Conservation (phyloP, 2,329 filamentous ascomycete species). For the Fonsecaea monophora region DNA sequence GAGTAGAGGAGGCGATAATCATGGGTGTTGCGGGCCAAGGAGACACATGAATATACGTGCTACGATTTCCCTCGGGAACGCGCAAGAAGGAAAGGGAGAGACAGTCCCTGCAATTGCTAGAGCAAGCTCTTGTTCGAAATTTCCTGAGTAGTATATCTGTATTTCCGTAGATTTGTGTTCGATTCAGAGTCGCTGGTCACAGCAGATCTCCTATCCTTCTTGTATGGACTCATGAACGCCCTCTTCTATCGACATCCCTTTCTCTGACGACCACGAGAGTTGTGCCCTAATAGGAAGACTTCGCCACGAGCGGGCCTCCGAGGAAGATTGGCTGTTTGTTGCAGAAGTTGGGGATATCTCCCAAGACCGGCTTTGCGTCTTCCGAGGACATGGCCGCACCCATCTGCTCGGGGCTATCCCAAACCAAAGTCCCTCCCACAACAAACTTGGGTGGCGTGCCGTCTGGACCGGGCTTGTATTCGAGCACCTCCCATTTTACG, state of each 20-base stretch:
- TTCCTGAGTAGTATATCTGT: neutral
- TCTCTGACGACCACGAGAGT: neutral
- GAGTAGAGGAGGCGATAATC: neutral
- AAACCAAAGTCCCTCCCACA: constrained; percentile 27
- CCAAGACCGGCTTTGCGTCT: constrained; percentile 28
- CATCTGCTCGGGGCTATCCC: constrained; percentile 31
- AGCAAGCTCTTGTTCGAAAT: neutral
- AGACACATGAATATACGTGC: neutral
- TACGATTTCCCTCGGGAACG: neutral
- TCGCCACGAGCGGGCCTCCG: constrained; percentile 23
- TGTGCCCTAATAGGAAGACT: constrained; percentile 2
- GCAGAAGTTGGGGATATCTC: constrained; percentile 32
- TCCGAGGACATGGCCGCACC: constrained; percentile 21
- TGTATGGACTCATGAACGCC: neutral
- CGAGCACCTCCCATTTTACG: constrained; percentile 39
- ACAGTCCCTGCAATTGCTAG: neutral
- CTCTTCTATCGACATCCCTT: neutral
- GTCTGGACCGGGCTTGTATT: constrained; percentile 30
- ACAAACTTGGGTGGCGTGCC: constrained; percentile 27
- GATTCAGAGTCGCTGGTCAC: neutral
- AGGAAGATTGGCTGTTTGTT: constrained; percentile 31
- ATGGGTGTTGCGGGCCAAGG: neutral
- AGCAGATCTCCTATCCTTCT: neutral
- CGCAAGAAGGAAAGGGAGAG: neutral
- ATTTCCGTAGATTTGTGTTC: neutral